Percentiles rank a stretch among this genome's conserved stretches.
phyloP scores from a whole-genome alignment of 1,284 basidiomycete genomes.

The Heterobasidion occidentale region DNA sequence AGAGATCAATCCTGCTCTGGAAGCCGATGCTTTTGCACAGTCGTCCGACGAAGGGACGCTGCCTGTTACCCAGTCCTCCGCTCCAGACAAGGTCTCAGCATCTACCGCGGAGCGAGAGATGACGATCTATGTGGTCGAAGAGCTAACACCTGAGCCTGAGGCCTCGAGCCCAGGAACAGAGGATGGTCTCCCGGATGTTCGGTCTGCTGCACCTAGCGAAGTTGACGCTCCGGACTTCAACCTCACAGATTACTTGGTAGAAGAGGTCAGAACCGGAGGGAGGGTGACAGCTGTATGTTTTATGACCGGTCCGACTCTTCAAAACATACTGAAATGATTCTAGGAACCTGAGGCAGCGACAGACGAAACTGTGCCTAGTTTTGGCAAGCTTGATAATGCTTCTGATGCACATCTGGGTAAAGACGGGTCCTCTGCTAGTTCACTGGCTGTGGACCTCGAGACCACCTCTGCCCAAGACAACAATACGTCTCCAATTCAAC shows the following conservation, averaged over 20 bases:
- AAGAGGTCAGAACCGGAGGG: constrained; percentile 19
- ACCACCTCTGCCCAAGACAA: neutral
- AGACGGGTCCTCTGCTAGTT: neutral
- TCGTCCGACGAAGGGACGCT: neutral
- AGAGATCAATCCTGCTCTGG: no score
- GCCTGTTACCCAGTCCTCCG: neutral
- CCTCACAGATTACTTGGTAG: constrained; percentile 16
- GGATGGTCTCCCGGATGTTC: neutral
- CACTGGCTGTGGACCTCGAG: neutral
- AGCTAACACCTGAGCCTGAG: neutral
- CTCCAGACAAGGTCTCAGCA: neutral
- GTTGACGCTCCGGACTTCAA: neutral
- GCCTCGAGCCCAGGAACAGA: neutral
- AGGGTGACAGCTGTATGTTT: constrained; percentile 18
- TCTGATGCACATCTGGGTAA: neutral
- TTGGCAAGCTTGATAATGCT: neutral
- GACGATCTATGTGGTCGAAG: neutral
- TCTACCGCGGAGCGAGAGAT: neutral
- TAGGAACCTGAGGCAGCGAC: constrained; percentile 14
- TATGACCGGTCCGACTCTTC: neutral
- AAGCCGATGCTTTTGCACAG: no score
- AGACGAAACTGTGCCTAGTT: neutral
- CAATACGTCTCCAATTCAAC: neutral
- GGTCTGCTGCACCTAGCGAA: neutral
- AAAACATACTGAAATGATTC: neutral